Percentiles rank a stretch among this genome's conserved stretches.
These are phyloP conservation scores for Craterostigma plantagineum DNA, from an alignment of 257 asterid species.

Conservation along the genomic window DNA sequence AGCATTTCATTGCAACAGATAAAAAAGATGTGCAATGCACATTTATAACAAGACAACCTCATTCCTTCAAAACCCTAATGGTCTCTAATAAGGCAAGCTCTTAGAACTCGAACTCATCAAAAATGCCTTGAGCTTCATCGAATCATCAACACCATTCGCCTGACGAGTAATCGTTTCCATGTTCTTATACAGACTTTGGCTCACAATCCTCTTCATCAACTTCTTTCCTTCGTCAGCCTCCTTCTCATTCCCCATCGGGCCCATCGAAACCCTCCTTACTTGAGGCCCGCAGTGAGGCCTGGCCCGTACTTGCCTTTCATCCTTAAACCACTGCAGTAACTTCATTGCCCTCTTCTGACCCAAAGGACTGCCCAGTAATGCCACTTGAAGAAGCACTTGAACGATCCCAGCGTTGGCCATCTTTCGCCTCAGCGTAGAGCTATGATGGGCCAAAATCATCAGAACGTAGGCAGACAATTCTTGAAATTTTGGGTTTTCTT, in stretches of 20 bases:
- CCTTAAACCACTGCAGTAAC: constrained; percentile 78
- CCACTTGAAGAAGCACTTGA: constrained; percentile 66
- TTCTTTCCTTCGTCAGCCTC: constrained; percentile 40
- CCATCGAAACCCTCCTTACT: constrained; percentile 19
- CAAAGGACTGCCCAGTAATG: constrained; percentile 65
- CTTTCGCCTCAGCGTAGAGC: constrained; percentile 55
- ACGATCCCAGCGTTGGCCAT: constrained; percentile 75
- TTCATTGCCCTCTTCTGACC: constrained; percentile 76
- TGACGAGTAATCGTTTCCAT: constrained; percentile 65
- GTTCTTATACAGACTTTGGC: constrained; percentile 53
- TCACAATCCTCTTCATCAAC: constrained; percentile 60
- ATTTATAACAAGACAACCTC: too few relatives aligned
- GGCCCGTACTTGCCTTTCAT: constrained; percentile 45
- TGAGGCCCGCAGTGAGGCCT: constrained; percentile 90
- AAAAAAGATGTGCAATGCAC: too few relatives aligned
- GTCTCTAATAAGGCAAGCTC: constrained; percentile 49
- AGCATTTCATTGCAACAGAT: too few relatives aligned
- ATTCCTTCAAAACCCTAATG: too few relatives aligned
- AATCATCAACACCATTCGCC: constrained; percentile 43
- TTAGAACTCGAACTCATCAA: constrained; percentile 63
- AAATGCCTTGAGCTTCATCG: constrained; percentile 41
- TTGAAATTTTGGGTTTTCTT: constrained; percentile 55
- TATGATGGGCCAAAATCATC: constrained; percentile 81
- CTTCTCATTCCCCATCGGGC: constrained; percentile 23
- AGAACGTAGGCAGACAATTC: constrained; percentile 51